Base-by-base conservation (phyloP, 169 alveolate species). In the Fabrea salina region DNA sequence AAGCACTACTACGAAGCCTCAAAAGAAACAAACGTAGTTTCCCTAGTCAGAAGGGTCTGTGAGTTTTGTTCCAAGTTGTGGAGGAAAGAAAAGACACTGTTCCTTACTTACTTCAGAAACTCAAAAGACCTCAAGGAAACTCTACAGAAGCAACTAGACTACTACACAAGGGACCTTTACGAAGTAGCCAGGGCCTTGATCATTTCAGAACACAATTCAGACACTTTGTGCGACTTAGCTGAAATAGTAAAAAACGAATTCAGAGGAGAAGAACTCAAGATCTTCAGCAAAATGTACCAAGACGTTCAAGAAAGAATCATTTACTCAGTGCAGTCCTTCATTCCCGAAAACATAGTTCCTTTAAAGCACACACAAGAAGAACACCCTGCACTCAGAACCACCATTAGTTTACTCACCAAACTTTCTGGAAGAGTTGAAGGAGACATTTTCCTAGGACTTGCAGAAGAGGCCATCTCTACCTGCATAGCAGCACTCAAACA, bases 221-320 rank as follows among this genome's bases (percentile, higher is more conserved):
- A 64, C 27, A 40, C 13, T 19, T 35, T 64, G 5, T 64, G 56
- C n/a, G 32, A 37, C 37, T 19, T 33, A 39, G 27, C 75, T 1
- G 35, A 19, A 64, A 22, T 64, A 16, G 13, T 64, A 22, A 19
- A 64, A 33, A 5, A 41, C 6, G 27, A 37, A 8, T 35, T 33
- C 19, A 32, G 16, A 32, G 4, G 41, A 64, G 75, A 19, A 19
- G 35, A 37, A 16, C 53, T n/a, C 27, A 32, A 5, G 27, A 33
- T 64, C 39, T 64, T 64, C n/a, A 22, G 13, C n/a, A 64, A 35
- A 22, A 16, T 64, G 16, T 37, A 19, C 16, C 47, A 64, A 64
- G 75, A 64, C 54, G 30, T 64, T 19, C 75, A 64, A 64, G 75
- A 64, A 40, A 32, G 75, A 40, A 7, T 64, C 16, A 64, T 64